Evolutionary conservation across 768 basidiomycete genomes (phyloP).

Genomic region (Cystobasidium tubakii): DNA sequence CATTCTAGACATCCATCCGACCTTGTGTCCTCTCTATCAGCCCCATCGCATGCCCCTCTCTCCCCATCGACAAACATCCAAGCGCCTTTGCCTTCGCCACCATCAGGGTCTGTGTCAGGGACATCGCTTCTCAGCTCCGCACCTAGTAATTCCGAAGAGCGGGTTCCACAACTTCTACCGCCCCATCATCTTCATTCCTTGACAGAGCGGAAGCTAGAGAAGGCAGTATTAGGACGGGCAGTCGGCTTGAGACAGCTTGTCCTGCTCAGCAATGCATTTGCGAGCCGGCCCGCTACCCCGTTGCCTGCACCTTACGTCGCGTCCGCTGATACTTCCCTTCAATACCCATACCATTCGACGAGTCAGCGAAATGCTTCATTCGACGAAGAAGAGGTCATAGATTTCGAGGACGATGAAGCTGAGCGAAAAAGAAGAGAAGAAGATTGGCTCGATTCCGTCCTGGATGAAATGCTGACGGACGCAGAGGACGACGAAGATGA

Average conservation of each 20-base stretch:
- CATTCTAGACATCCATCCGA: neutral
- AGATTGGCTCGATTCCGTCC: constrained; percentile 32
- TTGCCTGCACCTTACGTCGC: neutral
- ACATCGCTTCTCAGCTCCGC: neutral
- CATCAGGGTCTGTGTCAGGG: neutral
- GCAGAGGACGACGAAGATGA: constrained; percentile 19
- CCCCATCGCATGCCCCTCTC: neutral
- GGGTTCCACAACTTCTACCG: neutral
- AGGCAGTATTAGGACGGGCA: constrained; percentile 16
- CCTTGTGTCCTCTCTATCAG: neutral
- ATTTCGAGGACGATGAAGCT: constrained; percentile 23
- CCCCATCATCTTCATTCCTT: neutral
- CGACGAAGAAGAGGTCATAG: neutral
- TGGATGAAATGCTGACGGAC: constrained; percentile 30
- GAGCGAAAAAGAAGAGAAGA: constrained; percentile 31
- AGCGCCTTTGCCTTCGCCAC: neutral
- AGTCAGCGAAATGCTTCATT: neutral
- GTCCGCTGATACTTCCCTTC: neutral
- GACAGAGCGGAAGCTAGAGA: constrained; percentile 33
- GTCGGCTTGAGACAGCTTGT: constrained; percentile 33
- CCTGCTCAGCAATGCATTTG: constrained; percentile 34
- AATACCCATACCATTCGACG: neutral
- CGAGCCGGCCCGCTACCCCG: constrained; percentile 1
- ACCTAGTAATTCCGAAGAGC: neutral
- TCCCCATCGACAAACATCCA: neutral